A percentile compares a stretch with the other conserved stretches of the same genome.
Conservation (phyloP, 495 filamentous ascomycete genomes). For the Aspergillus heteromorphus region DNA sequence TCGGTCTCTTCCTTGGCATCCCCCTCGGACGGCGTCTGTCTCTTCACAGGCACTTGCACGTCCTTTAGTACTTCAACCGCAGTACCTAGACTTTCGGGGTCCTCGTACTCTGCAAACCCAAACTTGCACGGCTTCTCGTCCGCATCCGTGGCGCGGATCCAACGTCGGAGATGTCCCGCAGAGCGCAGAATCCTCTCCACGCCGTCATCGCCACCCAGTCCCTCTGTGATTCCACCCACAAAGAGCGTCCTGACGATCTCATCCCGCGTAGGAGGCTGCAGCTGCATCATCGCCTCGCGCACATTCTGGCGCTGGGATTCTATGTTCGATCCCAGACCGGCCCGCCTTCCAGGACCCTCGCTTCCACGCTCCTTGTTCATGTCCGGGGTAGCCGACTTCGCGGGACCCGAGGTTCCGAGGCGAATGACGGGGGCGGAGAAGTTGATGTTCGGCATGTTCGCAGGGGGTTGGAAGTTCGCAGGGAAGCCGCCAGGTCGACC, state of each 20-base stretch:
- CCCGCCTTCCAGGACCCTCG: conserved; percentile 50
- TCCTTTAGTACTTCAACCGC: conserved; percentile 84
- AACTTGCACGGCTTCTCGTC: conserved; percentile 82
- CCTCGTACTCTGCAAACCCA: conserved; percentile 96
- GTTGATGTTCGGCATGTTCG: conserved; percentile 96
- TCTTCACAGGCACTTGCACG: conserved; percentile 79
- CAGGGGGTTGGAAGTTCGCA: conserved; percentile 79
- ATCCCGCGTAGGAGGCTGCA: conserved; percentile 81
- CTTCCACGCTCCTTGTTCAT: conserved; percentile 42
- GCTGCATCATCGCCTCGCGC: conserved; percentile 68
- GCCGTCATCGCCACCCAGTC: conserved; percentile 69
- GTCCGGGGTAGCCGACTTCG: conserved; percentile 57
- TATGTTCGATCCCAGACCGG: conserved; percentile 63
- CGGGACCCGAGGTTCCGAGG: conserved; percentile 65
- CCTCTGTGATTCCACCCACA: conserved; percentile 77
- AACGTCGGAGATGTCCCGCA: conserved; percentile 74
- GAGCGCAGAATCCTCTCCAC: conserved; percentile 75
- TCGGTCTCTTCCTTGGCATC: conserved; percentile 51
- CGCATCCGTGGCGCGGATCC: conserved; percentile 77
- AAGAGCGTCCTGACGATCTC: conserved; percentile 90
- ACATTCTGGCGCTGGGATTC: conserved; percentile 66
- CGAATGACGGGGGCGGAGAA: conserved; percentile 96
- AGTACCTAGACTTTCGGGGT: conserved; percentile 79
- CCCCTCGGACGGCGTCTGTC: conserved; percentile 46
- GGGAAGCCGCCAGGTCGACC: conserved; percentile 76